Evolutionary conservation across 768 basidiomycete species (phyloP).

Genomic region (Tulasnella sp.): DNA sequence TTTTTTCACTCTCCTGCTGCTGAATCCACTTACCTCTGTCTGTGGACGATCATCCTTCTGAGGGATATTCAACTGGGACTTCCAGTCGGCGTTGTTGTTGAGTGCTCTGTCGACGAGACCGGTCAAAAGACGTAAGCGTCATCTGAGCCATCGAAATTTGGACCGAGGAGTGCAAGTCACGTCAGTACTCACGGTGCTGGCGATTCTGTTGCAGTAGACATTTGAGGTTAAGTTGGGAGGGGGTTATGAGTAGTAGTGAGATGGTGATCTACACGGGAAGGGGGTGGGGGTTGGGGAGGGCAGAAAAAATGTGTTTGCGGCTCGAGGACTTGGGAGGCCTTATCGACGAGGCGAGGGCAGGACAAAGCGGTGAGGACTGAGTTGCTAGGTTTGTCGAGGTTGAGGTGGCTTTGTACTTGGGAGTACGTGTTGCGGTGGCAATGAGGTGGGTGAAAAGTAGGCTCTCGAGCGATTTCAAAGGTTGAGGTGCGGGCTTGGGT

Average conservation of each 20-base stretch:
- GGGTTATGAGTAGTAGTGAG: neutral
- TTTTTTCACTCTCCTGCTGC: neutral
- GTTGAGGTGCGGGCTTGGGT: neutral
- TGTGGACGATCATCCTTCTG: conserved; percentile 91
- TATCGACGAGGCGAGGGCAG: neutral
- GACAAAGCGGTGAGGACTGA: neutral
- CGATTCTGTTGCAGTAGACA: neutral
- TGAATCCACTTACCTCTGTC: conserved; percentile 55
- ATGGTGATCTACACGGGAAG: neutral
- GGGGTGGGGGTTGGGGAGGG: neutral
- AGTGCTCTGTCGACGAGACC: neutral
- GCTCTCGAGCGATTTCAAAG: neutral
- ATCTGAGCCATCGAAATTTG: neutral
- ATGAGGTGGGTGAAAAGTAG: neutral
- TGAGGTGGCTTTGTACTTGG: neutral
- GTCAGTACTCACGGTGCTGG: neutral
- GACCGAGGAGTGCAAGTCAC: neutral
- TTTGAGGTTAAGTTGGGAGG: neutral
- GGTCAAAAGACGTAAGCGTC: conserved; percentile 6
- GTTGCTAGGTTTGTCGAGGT: neutral
- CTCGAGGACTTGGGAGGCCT: neutral
- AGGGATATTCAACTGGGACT: conserved; percentile 71
- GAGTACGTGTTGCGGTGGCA: conserved; percentile 5
- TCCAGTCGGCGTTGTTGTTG: conserved; percentile 49
- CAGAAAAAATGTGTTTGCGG: neutral